These are phyloP conservation scores for Trichoderma polysporum DNA, from an alignment of 2,329 filamentous ascomycete species.

Conservation along the genomic window DNA sequence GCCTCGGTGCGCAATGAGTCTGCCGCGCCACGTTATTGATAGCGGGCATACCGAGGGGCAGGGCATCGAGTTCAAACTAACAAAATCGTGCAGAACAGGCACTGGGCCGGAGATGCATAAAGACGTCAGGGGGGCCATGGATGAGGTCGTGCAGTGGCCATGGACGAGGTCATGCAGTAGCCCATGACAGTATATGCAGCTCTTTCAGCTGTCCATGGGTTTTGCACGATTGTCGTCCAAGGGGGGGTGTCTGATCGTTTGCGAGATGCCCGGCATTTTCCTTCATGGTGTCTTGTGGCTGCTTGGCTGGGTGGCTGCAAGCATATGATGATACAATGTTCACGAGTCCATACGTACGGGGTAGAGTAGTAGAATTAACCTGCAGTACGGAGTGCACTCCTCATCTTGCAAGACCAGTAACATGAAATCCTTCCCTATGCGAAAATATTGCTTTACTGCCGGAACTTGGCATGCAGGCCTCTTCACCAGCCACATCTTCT, in stretches of 20 bases:
- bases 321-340: slow-evolving; percentile 3
- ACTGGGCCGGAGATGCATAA: slow-evolving; percentile 11
- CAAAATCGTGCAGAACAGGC: not conserved
- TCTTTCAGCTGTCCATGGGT: slow-evolving; percentile 18
- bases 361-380: not conserved
- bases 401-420: not conserved
- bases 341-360: too few relatives aligned
- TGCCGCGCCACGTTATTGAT: slow-evolving; percentile 17
- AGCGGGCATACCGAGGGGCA: slow-evolving; percentile 17
- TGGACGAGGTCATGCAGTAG: slow-evolving; percentile 4
- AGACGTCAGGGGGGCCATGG: slow-evolving; percentile 10
- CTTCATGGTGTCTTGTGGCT: not conserved
- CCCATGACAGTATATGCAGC: slow-evolving; percentile 2
- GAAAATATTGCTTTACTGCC: not conserved
- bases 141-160: not conserved
- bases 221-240: not conserved
- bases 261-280: not conserved
- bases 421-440: not conserved
- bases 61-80: not conserved
- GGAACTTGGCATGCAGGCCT: not conserved
- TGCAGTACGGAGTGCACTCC: not conserved
- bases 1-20: not conserved
- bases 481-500: not conserved
- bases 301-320: slow-evolving; percentile 1
- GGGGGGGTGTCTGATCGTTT: not conserved